Percentiles rank a stretch among this genome's conserved stretches.
phyloP scores from a whole-genome alignment of 2,329 filamentous ascomycete species.

The Lachnellula cervina region DNA sequence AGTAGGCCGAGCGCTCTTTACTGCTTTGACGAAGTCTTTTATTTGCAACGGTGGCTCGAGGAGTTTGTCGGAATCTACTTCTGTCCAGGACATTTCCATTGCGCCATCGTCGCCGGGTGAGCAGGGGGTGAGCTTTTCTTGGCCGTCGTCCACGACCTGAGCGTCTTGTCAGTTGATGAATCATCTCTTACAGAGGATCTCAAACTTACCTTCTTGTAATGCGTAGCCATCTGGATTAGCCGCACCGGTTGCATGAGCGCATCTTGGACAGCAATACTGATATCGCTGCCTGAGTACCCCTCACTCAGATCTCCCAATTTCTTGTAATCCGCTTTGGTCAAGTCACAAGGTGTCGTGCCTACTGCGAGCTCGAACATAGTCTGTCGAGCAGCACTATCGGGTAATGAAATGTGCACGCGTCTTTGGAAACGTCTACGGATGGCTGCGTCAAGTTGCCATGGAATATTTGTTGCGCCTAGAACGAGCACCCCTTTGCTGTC shows the following conservation, averaged over 20 bases:
- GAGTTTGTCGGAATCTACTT: constrained; percentile 76
- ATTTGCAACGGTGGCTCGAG: constrained; percentile 80
- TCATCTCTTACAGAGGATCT: background rate
- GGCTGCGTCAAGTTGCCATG: constrained; percentile 95
- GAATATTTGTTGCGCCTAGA: constrained; percentile 94
- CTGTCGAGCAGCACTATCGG: constrained; percentile 79
- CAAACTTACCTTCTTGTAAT: constrained; percentile 78
- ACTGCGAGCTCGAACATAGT: constrained; percentile 81
- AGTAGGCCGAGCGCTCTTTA: constrained; percentile 82
- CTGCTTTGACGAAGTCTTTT: constrained; percentile 90
- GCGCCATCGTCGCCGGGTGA: constrained; percentile 85
- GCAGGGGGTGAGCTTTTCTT: constrained; percentile 76
- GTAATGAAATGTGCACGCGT: constrained; percentile 90
- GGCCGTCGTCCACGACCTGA: constrained; percentile 65
- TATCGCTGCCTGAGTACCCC: constrained; percentile 94
- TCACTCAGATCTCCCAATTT: constrained; percentile 78
- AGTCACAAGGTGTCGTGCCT: constrained; percentile 84
- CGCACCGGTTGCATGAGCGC: constrained; percentile 96
- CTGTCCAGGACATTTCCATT: constrained; percentile 89
- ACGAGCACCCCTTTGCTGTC: constrained; percentile 93
- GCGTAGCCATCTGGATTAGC: constrained; percentile 94
- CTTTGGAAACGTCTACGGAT: constrained; percentile 95
- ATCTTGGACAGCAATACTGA: constrained; percentile 90
- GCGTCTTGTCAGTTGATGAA: constrained; percentile 4
- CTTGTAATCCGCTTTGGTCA: constrained; percentile 73